Evolutionary conservation across 164 flowering plant genomes (phyloP), one percentile per base, ranked within the genome.

Genomic region (Nelumbo lutea): DNA sequence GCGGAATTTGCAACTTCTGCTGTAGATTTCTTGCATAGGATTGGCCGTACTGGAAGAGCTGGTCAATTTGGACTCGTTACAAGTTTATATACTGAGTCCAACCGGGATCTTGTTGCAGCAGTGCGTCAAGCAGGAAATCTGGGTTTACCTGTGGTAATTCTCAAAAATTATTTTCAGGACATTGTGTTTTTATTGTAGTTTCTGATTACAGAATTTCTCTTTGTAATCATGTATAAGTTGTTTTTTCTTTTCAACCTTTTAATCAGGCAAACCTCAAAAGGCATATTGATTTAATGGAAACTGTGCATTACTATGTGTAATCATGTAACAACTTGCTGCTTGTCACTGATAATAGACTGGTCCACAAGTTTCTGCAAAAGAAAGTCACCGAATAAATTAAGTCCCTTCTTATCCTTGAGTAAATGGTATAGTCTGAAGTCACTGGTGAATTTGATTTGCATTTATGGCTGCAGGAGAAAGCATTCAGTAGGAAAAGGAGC

Each of bases 1-100:
- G 99, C 99, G 62, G 99, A 95, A 65, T 95, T 95, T 80, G 96
- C 98, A 38, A 86, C 82, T 58, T 95, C 90, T 66, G 99, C 98
- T 66, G 90, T 92, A 47, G 98, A 92, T 77, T 95, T 95, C 72
- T 65, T 95, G 82, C 99, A 95, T 67, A 87, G 99, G 73, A 80
- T 91, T 69, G 99, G 98, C 27, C 90, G 99, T 48, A 91, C 99
- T 56, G 99, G 90, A 69, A 83, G 99, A 81, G 99, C 98, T 66
- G 98, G 98, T 71, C 90, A 87, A 68, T 79, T 66, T 74, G 99
- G 99, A 68, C 85, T 83, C 65, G 96, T 96, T 61, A 90, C 99
- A 44, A 96, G 90, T 75, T 77, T 96, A 61, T 93, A 88, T 72
- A 85, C 87, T 41, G 84, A 86, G 75, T 76, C 95, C 58, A 90